Evolutionary conservation across 2,329 filamentous ascomycete species (phyloP).

Genomic region (Capronia coronata): DNA sequence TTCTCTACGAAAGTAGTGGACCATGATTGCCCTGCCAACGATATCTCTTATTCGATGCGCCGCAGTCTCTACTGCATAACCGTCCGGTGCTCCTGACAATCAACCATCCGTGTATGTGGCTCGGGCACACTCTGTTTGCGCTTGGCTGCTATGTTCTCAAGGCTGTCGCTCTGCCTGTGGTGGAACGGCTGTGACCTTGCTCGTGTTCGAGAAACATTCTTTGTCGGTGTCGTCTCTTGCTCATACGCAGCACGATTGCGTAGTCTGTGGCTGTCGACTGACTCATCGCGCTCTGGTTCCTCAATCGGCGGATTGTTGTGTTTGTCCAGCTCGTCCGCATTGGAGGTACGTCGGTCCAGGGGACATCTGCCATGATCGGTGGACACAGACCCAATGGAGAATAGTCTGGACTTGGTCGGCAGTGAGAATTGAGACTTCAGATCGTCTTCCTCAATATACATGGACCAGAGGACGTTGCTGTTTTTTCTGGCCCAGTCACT

Average conservation of each 20-base stretch:
- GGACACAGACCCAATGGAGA: slow-evolving; percentile 19
- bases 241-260: background rate
- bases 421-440: slow-evolving; percentile 15
- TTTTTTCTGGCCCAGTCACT: slow-evolving; percentile 18
- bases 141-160: slow-evolving; percentile 4
- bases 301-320: background rate
- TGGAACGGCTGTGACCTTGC: slow-evolving; percentile 6
- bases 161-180: slow-evolving; percentile 4
- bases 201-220: slow-evolving; percentile 6
- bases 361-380: slow-evolving; percentile 16
- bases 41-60: too few relatives aligned
- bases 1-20: too few relatives aligned
- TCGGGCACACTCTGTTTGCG: slow-evolving; percentile 8
- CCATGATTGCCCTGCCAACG: too few relatives aligned
- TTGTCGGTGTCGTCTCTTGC: slow-evolving; percentile 9
- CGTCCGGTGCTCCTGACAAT: background rate
- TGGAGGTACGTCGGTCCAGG: slow-evolving; percentile 9
- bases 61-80: background rate
- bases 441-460: slow-evolving; percentile 19
- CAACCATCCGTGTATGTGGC: background rate
- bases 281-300: background rate
- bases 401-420: slow-evolving; percentile 17
- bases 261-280: slow-evolving; percentile 1
- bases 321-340: slow-evolving; percentile 1
- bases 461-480: slow-evolving; percentile 18